Evolutionary conservation across 768 basidiomycete genomes (phyloP), one percentile per base, ranked within the genome.

Genomic region (Kwoniella sp.): DNA sequence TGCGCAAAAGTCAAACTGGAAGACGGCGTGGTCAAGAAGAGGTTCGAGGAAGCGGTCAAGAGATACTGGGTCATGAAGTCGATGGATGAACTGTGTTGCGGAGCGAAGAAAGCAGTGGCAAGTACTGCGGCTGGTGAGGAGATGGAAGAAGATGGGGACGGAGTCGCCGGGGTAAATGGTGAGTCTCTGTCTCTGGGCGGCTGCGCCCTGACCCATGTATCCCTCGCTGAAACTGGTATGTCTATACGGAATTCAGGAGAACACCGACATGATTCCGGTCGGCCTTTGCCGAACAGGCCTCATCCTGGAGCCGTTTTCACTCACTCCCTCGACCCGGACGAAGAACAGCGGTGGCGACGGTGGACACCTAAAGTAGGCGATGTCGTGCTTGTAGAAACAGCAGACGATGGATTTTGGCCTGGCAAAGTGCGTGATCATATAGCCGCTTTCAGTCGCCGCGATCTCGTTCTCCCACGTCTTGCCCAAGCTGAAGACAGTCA

Each of bases 1-100:
- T 66, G 69, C 4, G 72, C 72, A 8, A 72, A 69, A 4, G 59
- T 72, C 17, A 67, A 72, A 34, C 57, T 77, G n/a, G 60, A 70
- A 4, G 66, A 70, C 31, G 72, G 72, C 3, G 68, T 73, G 30
- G 65, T 70, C 11, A 63, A 67, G 48, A 50, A 41, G 17, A 38
- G 76, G 52, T 77, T 72, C 73, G 73, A 77, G 28, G 76, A 77
- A 47, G 76, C 73, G 20, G 70, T 73, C 17, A 75, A 72, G 58
- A 31, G 76, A 45, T 77, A 75, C 53, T 71, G 69, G 68, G 68
- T 75, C 20, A 75, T 75, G 70, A 71, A 70, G 62, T 65, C 70
- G 30, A 69, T 77, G 68, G 72, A 72, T 28, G 72, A 68, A 37
- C 55, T 77, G 15, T 62, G 65, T 38, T 77, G 76, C 37, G 58